Base-by-base conservation (phyloP, 1,284 basidiomycete species). In the Schizophyllum commune region DNA sequence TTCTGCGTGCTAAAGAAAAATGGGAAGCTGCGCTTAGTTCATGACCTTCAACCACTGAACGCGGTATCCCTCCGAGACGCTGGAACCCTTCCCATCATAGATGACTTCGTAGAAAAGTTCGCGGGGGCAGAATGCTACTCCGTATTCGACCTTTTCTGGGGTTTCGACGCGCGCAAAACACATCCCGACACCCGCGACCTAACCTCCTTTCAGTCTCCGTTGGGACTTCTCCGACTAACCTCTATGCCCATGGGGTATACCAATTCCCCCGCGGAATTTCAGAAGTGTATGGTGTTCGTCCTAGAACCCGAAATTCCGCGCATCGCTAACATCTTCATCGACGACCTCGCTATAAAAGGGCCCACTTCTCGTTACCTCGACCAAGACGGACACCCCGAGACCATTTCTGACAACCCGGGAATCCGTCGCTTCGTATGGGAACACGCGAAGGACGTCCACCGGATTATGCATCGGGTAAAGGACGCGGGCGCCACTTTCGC, bases 1-100 rank as follows among this genome's bases (percentile, higher is more conserved):
- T 80, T 81, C 55, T 77, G 73, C 58, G 71, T 81, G 0, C n/a
- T 69, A 1, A 75, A 75, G 66, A 74, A 73, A 58, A 70, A 71
- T 64, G 68, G 71, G 8, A 67, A 67, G 33, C 56, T 75, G 0
- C 62, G 67, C 3, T 68, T 74, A 2, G 70, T 75, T 0, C 73
- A 74, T 60, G 68, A 71, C 54, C 60, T 74, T 0, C 65, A 72
- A 47, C 71, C 69, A 0, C 54, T 73, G 8, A 74, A 74, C 56
- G 63, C 60, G n/a, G 68, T 73, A 1, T 68, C 69, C 1, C 70
- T 74, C 13, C 60, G 66, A 51, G 70, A 75, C 60, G 65, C 71
- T 1, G 70, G 66, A 5, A 59, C 74, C 1, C 70, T 68, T 0
- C 75, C 75, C 0, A 68, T 69, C 7, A 56, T 76, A 0, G 72